Base-by-base conservation (phyloP, 108 stramenopile genomes). In the Conticribra weissflogii region DNA sequence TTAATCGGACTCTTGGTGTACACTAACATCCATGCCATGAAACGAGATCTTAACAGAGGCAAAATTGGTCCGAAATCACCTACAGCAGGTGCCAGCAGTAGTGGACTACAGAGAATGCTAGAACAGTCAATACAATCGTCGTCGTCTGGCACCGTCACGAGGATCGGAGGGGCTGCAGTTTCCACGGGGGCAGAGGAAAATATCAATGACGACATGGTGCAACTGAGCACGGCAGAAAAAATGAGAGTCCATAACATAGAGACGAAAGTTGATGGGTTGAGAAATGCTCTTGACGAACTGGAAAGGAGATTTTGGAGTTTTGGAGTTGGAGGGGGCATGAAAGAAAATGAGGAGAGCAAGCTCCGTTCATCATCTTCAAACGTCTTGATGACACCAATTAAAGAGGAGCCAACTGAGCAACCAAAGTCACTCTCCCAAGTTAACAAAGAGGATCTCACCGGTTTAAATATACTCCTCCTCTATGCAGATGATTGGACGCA, bases 401-500 rank as follows among this genome's bases (percentile, higher is more conserved):
- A 28, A 28, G 62, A 16, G 0, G 23, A 59, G 17, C 18, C 23
- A 24, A 18, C 46, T 15, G 19, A 71, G 25, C n/a, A 59, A 50
- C 49, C 29, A 3, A 25, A 33, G 5, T 50, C 19, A 17, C 41
- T 2, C 24, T 15, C 24, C 2, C n/a, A 14, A 0, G 5, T 41
- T 12, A 41, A 41, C 5, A 41, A 50, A 1, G 41, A 63, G 9
- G 48, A 71, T 30, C 47, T 59, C 24, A 78, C 68, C 24, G 57
- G 68, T 7, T 17, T 63, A 22, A 80, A 80, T 58, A 75, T 80
- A 2, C 62, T 80, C 3, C 73, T 80, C 16, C 60, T 80, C 0
- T 80, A 80, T 17, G 79, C 79, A 25, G 79, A 80, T 52, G 79
- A 80, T 32, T 80, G 79, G 79, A 63, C 74, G 1, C 79, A 80